Conservation (phyloP, 164 flowering plant genomes). For the Vitis riparia region DNA sequence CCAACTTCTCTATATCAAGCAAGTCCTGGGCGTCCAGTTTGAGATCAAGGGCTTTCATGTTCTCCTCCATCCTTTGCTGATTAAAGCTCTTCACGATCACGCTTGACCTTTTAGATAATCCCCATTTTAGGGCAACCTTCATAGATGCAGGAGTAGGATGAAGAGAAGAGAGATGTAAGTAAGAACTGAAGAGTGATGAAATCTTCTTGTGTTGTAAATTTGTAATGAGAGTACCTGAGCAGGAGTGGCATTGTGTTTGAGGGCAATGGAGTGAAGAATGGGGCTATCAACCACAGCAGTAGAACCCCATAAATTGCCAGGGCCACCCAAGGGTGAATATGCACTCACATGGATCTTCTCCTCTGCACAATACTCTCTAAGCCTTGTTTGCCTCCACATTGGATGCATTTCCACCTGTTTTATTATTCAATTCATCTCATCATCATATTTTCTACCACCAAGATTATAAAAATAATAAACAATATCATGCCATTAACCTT, state of each 20-base stretch:
- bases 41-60: constrained; percentile 48
- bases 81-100: constrained; percentile 75
- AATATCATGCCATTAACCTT: too few species aligned
- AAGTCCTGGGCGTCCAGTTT: constrained; percentile 55
- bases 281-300: constrained; percentile 61
- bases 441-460: too few species aligned
- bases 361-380: constrained; percentile 56
- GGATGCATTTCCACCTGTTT: constrained; percentile 88
- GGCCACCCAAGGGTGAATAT: constrained; percentile 75
- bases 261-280: constrained; percentile 58
- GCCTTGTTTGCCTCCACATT: constrained; percentile 76
- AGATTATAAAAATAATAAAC: too few species aligned
- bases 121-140: constrained; percentile 80
- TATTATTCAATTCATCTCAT: not conserved
- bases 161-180: not conserved
- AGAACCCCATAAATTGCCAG: constrained; percentile 72
- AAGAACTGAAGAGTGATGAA: not conserved
- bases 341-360: constrained; percentile 72
- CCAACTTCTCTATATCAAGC: constrained; percentile 47
- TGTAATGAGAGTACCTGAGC: constrained; percentile 54
- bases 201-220: not conserved
- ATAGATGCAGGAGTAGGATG: not conserved
- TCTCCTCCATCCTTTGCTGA: constrained; percentile 59
- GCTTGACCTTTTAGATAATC: constrained; percentile 64
- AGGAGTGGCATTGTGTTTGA: constrained; percentile 63